Percentiles rank a stretch among this genome's conserved stretches.
Conservation (phyloP, 169 alveolate genomes). For the Plasmodium vivax region DNA sequence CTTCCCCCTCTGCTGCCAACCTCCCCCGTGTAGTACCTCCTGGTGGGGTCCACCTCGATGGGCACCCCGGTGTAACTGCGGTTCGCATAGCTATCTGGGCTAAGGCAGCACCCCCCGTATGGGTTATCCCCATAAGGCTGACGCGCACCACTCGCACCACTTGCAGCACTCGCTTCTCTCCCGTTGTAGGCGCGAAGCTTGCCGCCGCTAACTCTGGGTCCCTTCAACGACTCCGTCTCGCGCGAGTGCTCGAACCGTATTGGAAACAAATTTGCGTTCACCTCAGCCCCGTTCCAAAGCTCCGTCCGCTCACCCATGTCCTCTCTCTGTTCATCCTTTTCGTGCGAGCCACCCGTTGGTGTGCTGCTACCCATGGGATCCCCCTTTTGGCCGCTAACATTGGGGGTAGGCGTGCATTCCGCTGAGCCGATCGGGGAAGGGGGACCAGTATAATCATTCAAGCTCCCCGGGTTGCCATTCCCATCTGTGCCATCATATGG, state of each 20-base stretch:
- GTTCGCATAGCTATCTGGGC: not conserved
- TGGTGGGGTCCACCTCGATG: not conserved
- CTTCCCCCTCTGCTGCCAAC: not conserved
- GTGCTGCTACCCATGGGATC: not conserved
- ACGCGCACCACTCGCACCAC: not conserved
- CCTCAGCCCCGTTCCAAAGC: not conserved
- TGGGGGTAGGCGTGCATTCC: not conserved
- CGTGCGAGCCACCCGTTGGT: not conserved
- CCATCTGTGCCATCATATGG: not conserved
- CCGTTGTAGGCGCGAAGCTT: not conserved
- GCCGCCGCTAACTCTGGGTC: not conserved
- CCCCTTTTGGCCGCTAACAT: not conserved
- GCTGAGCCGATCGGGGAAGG: not conserved
- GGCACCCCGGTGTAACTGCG: not conserved
- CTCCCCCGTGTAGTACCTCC: not conserved
- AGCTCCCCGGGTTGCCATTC: not conserved
- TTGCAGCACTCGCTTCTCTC: not conserved
- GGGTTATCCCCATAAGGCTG: not conserved
- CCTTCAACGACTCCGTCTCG: not conserved
- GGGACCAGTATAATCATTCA: not conserved
- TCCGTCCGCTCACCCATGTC: not conserved
- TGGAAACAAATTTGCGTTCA: not conserved
- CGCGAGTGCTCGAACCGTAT: not conserved
- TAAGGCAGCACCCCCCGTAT: not conserved
- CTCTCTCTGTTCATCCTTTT: not conserved